These are phyloP conservation scores for Suillus decipiens DNA, from an alignment of 768 basidiomycete species.

Conservation along the genomic window DNA sequence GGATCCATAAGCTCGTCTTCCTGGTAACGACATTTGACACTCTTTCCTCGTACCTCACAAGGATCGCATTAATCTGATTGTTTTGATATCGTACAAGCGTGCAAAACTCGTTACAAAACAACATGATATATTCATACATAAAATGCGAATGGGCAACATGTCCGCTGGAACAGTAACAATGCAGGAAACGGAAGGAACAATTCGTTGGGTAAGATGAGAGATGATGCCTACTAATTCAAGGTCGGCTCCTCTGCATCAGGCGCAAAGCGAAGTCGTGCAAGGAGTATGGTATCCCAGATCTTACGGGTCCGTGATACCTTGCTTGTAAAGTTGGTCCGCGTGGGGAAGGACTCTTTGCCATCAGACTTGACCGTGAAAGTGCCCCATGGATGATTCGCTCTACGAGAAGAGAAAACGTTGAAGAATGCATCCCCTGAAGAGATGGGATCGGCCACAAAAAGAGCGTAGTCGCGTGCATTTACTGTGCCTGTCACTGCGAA, in stretches of 20 bases:
- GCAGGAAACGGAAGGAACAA: background rate
- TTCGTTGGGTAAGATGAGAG: background rate
- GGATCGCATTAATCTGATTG: background rate
- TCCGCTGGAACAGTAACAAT: background rate
- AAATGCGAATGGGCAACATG: background rate
- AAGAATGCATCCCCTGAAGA: conserved; percentile 67
- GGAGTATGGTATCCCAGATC: conserved; percentile 59
- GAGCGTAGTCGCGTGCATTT: conserved; percentile 67
- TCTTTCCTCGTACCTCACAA: no score
- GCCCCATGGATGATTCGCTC: conserved; percentile 68
- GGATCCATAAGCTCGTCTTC: no score
- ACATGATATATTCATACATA: background rate
- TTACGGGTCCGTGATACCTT: conserved; percentile 52
- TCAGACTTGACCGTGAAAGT: conserved; percentile 64
- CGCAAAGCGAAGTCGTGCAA: conserved; percentile 68
- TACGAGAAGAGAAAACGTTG: conserved; percentile 59
- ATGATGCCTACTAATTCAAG: conserved; percentile 18
- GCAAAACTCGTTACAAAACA: background rate
- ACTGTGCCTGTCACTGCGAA: conserved; percentile 65
- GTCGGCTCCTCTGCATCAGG: conserved; percentile 62
- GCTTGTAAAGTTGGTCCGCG: conserved; percentile 39
- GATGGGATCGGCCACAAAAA: conserved; percentile 75
- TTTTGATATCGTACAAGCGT: background rate
- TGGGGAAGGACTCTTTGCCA: conserved; percentile 36
- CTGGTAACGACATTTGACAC: no score